Percentiles rank a stretch among this genome's conserved stretches.
These are phyloP conservation scores for Leishmania mexicana DNA, from an alignment of 208 protist species.

Conservation along the genomic window DNA sequence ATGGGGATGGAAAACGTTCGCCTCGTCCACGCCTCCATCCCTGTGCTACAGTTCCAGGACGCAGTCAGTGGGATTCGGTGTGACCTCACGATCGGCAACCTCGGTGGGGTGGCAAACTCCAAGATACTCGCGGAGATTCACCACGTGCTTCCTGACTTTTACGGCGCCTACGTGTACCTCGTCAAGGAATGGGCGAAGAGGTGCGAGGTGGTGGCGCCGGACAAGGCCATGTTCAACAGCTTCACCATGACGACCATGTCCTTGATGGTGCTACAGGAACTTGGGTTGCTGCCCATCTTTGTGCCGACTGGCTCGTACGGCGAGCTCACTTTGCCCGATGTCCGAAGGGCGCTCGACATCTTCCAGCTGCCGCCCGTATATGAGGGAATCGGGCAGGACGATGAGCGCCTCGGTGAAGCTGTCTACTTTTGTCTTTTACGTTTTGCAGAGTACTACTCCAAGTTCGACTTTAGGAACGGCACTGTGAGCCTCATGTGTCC, in stretches of 20 bases:
- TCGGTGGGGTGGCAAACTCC: conserved; percentile 88
- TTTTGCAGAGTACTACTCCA: conserved; percentile 90
- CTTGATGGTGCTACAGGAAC: conserved; percentile 91
- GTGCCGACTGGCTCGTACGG: conserved; percentile 66
- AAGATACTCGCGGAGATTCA: conserved; percentile 75
- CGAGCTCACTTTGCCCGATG: conserved; percentile 78
- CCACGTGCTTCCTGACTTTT: conserved; percentile 82
- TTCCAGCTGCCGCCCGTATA: conserved; percentile 81
- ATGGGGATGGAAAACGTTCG: conserved; percentile 84
- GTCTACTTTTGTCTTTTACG: conserved; percentile 81
- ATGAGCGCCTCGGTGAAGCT: conserved; percentile 85
- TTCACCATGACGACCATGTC: conserved; percentile 92
- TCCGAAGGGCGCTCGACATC: conserved; percentile 31
- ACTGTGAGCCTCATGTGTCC: conserved; percentile 88
- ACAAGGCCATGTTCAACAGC: conserved; percentile 87
- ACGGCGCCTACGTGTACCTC: conserved; percentile 83
- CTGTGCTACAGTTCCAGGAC: conserved; percentile 87
- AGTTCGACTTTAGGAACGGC: conserved; percentile 80
- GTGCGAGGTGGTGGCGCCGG: conserved; percentile 81
- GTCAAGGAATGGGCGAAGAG: conserved; percentile 90
- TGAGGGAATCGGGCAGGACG: conserved; percentile 70
- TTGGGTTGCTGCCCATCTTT: conserved; percentile 85
- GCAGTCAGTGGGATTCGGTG: conserved; percentile 72
- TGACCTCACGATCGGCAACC: conserved; percentile 90
- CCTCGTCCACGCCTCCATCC: conserved; percentile 82